Percentiles rank a stretch among this genome's conserved stretches.
phyloP scores from a whole-genome alignment of 768 basidiomycete genomes.

The Trametes gibbosa region DNA sequence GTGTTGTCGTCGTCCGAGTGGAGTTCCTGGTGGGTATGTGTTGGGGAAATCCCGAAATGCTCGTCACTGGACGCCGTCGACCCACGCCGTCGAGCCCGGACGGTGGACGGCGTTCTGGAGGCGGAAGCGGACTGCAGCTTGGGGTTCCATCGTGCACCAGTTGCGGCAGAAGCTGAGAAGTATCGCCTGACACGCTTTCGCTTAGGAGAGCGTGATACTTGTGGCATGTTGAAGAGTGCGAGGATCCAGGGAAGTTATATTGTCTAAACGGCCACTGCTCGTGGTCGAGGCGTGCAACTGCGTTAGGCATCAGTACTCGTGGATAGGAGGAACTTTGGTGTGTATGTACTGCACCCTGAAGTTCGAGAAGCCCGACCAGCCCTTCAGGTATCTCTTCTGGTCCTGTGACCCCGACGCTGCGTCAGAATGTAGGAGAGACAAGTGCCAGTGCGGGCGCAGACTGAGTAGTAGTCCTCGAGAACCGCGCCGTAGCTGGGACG shows the following conservation, averaged over 20 bases:
- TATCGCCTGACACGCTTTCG: slow-evolving; percentile 26
- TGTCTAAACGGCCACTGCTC: neutral
- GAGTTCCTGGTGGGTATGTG: slow-evolving; percentile 14
- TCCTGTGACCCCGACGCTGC: too few species aligned
- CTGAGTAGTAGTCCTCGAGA: too few species aligned
- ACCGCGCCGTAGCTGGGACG: neutral
- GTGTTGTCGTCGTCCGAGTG: slow-evolving; percentile 16
- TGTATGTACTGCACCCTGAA: too few species aligned
- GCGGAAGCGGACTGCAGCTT: neutral
- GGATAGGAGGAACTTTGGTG: too few species aligned
- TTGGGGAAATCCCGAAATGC: slow-evolving; percentile 16
- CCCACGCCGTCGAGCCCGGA: slow-evolving; percentile 13
- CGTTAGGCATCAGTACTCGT: too few species aligned
- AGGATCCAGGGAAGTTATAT: too few species aligned
- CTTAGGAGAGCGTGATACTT: slow-evolving; percentile 26
- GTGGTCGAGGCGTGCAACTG: slow-evolving; percentile 1
- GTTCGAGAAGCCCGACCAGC: too few species aligned
- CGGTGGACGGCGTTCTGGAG: slow-evolving; percentile 8
- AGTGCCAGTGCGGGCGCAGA: too few species aligned
- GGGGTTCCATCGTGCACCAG: slow-evolving; percentile 22
- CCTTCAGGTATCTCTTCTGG: too few species aligned
- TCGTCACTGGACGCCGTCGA: slow-evolving; percentile 22
- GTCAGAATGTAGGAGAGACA: too few species aligned
- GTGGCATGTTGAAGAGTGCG: slow-evolving; percentile 17
- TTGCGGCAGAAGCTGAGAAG: slow-evolving; percentile 27